These are phyloP conservation scores for Albatrellus ellisii DNA, from an alignment of 768 basidiomycete genomes.

Conservation along the genomic window DNA sequence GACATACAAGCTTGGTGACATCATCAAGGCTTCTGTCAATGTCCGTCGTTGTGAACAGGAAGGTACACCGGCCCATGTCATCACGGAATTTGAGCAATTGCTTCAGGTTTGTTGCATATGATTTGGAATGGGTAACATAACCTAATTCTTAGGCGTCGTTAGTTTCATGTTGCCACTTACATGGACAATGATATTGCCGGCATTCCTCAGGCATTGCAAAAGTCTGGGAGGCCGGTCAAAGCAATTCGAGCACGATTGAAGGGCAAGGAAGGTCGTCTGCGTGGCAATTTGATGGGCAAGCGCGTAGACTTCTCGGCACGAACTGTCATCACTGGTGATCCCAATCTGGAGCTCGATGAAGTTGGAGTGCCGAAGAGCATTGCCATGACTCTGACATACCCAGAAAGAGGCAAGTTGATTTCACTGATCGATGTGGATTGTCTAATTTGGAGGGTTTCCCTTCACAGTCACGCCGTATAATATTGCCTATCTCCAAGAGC, in stretches of 20 bases:
- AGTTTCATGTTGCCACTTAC: constrained; percentile 99
- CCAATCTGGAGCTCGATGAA: constrained; percentile 90
- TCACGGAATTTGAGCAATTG: constrained; percentile 91
- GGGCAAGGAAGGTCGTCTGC: constrained; percentile 95
- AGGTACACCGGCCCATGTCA: constrained; percentile 91
- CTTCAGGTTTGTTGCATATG: constrained; percentile 55
- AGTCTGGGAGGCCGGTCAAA: constrained; percentile 95
- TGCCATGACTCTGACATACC: constrained; percentile 96
- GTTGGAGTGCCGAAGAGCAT: constrained; percentile 94
- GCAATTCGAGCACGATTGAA: constrained; percentile 96
- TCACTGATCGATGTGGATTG: neutral
- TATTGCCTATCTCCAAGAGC: constrained; percentile 83
- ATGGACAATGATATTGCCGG: constrained; percentile 99
- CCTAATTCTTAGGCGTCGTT: neutral
- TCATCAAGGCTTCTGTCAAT: constrained; percentile 90
- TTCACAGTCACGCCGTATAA: constrained; percentile 92
- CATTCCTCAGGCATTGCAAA: constrained; percentile 93
- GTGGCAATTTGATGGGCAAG: constrained; percentile 99
- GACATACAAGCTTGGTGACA: constrained; percentile 95
- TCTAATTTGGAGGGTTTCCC: constrained; percentile 6
- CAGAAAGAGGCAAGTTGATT: constrained; percentile 68
- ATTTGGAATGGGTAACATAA: neutral
- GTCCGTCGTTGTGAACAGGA: constrained; percentile 91
- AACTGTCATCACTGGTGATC: constrained; percentile 98
- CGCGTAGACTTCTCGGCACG: constrained; percentile 99